Evolutionary conservation across 116 monocot species (phyloP).

Genomic region (Trichopus zeylanicus): DNA sequence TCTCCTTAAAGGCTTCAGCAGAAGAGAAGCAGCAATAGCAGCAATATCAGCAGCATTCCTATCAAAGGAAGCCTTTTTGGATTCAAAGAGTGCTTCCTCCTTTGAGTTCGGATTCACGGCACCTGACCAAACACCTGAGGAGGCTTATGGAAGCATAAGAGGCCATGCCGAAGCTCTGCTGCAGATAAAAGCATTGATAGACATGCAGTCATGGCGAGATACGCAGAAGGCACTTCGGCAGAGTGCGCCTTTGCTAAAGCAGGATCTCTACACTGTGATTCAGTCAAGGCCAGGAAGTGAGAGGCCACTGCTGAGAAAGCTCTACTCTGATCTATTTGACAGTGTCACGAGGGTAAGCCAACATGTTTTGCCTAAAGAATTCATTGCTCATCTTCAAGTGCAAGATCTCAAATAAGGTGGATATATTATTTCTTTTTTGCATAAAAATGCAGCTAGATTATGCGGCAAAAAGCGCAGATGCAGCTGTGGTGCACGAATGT

Average conservation of each 20-base stretch:
- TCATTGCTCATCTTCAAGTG: neutral
- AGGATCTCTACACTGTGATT: slow-evolving; percentile 74
- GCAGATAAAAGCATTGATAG: slow-evolving; percentile 29
- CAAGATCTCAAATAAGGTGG: no score
- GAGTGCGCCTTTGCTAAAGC: slow-evolving; percentile 56
- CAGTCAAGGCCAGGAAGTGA: slow-evolving; percentile 32
- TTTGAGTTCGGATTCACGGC: slow-evolving; percentile 35
- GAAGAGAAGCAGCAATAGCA: slow-evolving; percentile 21
- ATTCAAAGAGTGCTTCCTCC: slow-evolving; percentile 10
- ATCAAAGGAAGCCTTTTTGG: slow-evolving; percentile 2
- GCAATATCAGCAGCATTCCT: slow-evolving; percentile 10
- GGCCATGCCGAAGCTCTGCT: slow-evolving; percentile 37
- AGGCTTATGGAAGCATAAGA: slow-evolving; percentile 37
- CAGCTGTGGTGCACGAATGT: slow-evolving; percentile 32
- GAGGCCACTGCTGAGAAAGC: slow-evolving; percentile 43
- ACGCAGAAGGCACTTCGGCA: slow-evolving; percentile 36
- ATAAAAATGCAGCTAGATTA: slow-evolving; percentile 51
- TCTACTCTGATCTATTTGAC: slow-evolving; percentile 71
- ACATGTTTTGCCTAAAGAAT: neutral
- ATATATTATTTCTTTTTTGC: no score
- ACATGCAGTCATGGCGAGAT: slow-evolving; percentile 46
- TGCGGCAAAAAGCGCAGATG: slow-evolving; percentile 68
- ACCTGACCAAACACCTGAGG: slow-evolving; percentile 55
- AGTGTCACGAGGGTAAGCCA: slow-evolving; percentile 41
- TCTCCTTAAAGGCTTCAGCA: neutral